A percentile compares a stretch with the other conserved stretches of the same genome.
Conservation (phyloP, 345 rosid genomes). For the Gossypium sturtianum region DNA sequence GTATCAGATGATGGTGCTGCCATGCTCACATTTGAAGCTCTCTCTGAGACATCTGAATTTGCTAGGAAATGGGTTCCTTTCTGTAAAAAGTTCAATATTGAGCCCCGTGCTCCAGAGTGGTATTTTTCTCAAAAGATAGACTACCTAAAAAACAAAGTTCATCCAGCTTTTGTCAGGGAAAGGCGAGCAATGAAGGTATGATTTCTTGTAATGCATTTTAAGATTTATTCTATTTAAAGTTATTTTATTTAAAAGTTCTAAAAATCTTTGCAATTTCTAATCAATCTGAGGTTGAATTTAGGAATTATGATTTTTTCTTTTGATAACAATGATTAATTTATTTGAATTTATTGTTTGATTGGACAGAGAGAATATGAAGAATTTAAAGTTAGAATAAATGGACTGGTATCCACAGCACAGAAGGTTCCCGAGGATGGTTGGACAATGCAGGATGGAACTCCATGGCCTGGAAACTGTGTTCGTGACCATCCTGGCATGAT, state of each 20-base stretch:
- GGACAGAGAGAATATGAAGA: slow-evolving; percentile 98
- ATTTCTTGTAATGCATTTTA: slow-evolving; percentile 4
- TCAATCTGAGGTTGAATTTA: background rate
- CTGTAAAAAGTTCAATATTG: slow-evolving; percentile 81
- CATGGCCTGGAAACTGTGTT: slow-evolving; percentile 95
- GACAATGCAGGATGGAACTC: slow-evolving; percentile 99
- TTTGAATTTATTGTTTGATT: slow-evolving; percentile 14
- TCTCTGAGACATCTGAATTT: slow-evolving; percentile 94
- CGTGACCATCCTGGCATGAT: slow-evolving; percentile 99
- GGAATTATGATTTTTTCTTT: background rate
- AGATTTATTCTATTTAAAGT: background rate
- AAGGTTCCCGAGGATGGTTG: slow-evolving; percentile 99
- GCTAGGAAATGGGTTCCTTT: slow-evolving; percentile 99
- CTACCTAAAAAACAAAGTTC: slow-evolving; percentile 88
- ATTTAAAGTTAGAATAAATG: slow-evolving; percentile 85
- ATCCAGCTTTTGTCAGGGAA: slow-evolving; percentile 93
- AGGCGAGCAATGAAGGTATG: slow-evolving; percentile 95
- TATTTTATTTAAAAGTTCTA: background rate
- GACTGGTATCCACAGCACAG: slow-evolving; percentile 89
- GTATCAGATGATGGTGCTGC: slow-evolving; percentile 99
- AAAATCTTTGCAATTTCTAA: background rate
- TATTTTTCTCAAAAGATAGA: slow-evolving; percentile 92
- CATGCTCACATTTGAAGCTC: slow-evolving; percentile 99
- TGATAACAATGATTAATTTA: background rate
- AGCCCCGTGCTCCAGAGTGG: slow-evolving; percentile 99